Conservation (phyloP, 108 stramenopile genomes). For the Pseudonitzschia pungens region DNA sequence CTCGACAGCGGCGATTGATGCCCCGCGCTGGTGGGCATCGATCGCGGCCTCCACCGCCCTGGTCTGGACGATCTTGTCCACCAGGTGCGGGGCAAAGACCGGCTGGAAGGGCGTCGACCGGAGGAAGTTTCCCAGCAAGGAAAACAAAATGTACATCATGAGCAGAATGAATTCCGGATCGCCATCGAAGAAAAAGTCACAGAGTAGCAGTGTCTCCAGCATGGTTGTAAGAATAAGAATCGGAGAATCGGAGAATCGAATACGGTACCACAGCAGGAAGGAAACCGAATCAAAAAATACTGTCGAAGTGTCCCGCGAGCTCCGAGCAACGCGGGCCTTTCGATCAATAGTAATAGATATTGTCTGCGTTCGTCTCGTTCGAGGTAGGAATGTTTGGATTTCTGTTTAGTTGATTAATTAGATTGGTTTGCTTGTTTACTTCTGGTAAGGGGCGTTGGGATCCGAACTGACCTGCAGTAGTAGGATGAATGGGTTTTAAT, state of each 20-base stretch:
- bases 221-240: neutral
- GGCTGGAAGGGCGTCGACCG: neutral
- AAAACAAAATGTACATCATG: neutral
- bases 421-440: neutral
- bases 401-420: neutral
- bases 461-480: too few relatives aligned
- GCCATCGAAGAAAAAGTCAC: neutral
- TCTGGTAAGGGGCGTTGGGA: too few relatives aligned
- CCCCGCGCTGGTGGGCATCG: too few relatives aligned
- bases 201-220: neutral
- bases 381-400: neutral
- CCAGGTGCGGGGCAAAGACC: neutral
- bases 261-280: too few relatives aligned
- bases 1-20: too few relatives aligned
- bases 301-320: too few relatives aligned
- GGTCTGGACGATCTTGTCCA: neutral
- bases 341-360: too few relatives aligned
- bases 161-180: conserved; percentile 1
- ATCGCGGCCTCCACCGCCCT: too few relatives aligned
- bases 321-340: too few relatives aligned
- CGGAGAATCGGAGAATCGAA: too few relatives aligned
- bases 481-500: too few relatives aligned
- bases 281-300: too few relatives aligned
- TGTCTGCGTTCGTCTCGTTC: neutral
- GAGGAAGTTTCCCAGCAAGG: neutral